phyloP scores from a whole-genome alignment of 2,329 filamentous ascomycete genomes.

The Fusarium sp. region DNA sequence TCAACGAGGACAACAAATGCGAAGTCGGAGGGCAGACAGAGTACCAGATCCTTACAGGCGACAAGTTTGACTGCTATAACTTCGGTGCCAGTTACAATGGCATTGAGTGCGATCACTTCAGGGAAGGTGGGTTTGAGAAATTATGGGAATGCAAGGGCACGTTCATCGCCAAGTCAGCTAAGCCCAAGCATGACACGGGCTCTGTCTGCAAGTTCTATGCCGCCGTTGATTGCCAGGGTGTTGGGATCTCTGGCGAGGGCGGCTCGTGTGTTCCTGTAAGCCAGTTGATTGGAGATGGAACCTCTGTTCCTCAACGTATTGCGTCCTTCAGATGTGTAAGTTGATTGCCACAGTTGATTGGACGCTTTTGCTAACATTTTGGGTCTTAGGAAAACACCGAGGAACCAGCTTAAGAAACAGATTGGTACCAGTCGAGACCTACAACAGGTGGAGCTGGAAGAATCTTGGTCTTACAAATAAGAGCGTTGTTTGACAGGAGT shows the following conservation, averaged over 20 bases:
- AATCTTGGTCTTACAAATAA: neutral
- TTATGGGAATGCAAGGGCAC: neutral
- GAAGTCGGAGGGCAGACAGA: neutral
- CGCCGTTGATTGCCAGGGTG: neutral
- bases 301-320: neutral
- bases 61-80: neutral
- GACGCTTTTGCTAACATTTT: neutral
- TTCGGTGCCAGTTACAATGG: neutral
- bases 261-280: neutral
- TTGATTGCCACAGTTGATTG: rapidly evolving
- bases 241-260: neutral
- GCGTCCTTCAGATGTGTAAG: neutral
- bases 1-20: neutral
- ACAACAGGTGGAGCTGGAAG: too few species aligned
- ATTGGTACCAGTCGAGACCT: neutral
- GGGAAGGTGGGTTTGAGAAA: neutral
- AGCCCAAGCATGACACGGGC: neutral
- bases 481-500: neutral
- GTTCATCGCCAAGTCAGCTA: neutral
- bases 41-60: neutral
- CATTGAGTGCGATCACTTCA: neutral
- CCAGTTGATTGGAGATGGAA: neutral
- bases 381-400: neutral
- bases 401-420: neutral
- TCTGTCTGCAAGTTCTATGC: neutral